phyloP scores from a whole-genome alignment of 257 asterid genomes.

The Plectranthus barbatus region DNA sequence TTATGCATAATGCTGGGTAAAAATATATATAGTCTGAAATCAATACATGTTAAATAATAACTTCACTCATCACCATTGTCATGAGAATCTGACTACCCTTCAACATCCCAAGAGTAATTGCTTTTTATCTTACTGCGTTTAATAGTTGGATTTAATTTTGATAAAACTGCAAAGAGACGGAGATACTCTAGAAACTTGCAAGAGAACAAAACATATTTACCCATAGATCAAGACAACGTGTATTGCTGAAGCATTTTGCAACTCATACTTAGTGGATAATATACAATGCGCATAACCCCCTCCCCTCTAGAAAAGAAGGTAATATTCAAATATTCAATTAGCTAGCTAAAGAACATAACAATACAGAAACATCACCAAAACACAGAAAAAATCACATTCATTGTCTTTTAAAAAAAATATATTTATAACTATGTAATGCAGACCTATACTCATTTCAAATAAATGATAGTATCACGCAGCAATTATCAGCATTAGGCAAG shows the following conservation, averaged over 20 bases:
- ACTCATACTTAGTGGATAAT: background rate
- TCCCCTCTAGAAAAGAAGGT: background rate
- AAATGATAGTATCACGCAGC: constrained; percentile 7
- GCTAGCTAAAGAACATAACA: background rate
- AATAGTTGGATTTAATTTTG: background rate
- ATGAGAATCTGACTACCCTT: background rate
- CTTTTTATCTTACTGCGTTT: constrained; percentile 5
- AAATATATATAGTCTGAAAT: background rate
- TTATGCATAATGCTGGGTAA: constrained; percentile 9
- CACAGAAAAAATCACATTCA: background rate
- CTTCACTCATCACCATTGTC: constrained; percentile 7
- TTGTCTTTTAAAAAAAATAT: background rate
- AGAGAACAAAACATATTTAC: constrained; percentile 4
- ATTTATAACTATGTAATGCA: background rate
- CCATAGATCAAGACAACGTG: constrained; percentile 7
- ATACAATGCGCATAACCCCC: background rate
- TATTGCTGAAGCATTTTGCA: constrained; percentile 7
- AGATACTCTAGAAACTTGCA: constrained; percentile 13
- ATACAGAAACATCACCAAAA: no score
- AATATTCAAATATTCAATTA: background rate
- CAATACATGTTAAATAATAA: constrained; percentile 3
- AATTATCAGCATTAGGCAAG: constrained; percentile 5
- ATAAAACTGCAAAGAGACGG: constrained; percentile 5
- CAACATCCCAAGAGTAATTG: background rate
- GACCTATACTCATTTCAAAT: background rate